phyloP scores from a whole-genome alignment of 106 monocot species.

The Phalaenopsis equestris region DNA sequence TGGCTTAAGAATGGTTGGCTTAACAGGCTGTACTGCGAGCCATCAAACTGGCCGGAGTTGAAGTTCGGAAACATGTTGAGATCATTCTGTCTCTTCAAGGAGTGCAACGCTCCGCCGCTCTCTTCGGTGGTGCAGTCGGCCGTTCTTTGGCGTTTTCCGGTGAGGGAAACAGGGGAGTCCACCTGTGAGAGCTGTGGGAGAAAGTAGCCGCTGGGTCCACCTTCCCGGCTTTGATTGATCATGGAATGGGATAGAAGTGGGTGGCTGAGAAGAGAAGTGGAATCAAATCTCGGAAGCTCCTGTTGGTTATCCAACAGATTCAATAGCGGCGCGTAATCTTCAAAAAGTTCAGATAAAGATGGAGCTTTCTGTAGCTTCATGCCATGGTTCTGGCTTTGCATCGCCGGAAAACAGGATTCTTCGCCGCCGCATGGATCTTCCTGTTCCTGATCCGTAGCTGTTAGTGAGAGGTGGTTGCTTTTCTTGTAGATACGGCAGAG shows the following conservation, averaged over 20 bases:
- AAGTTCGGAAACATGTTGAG: slow-evolving; percentile 6
- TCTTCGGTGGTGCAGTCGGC: slow-evolving; percentile 4
- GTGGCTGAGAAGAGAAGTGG: background rate
- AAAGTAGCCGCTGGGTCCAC: slow-evolving; percentile 11
- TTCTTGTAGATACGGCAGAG: slow-evolving; percentile 74
- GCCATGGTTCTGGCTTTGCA: background rate
- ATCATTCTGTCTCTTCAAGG: slow-evolving; percentile 16
- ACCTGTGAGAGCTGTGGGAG: slow-evolving; percentile 14
- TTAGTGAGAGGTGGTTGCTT: slow-evolving; percentile 18
- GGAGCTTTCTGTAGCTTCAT: slow-evolving; percentile 24
- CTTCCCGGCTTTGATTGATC: background rate
- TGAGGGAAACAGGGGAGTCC: slow-evolving; percentile 9
- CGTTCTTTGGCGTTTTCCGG: slow-evolving; percentile 16
- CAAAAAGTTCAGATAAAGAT: slow-evolving; percentile 31
- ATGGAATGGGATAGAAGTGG: slow-evolving; percentile 12
- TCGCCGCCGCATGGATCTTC: slow-evolving; percentile 21
- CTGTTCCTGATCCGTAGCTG: slow-evolving; percentile 33
- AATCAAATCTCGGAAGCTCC: slow-evolving; percentile 18
- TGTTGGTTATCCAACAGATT: slow-evolving; percentile 27
- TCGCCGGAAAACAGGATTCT: slow-evolving; percentile 12
- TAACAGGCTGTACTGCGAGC: slow-evolving; percentile 15
- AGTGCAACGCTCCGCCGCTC: background rate
- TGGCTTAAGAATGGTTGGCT: slow-evolving; percentile 17
- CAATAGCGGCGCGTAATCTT: slow-evolving; percentile 24
- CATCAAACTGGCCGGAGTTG: slow-evolving; percentile 9